Evolutionary conservation across 75 land plant genomes (phyloP).

Genomic region (Pinus taeda): DNA sequence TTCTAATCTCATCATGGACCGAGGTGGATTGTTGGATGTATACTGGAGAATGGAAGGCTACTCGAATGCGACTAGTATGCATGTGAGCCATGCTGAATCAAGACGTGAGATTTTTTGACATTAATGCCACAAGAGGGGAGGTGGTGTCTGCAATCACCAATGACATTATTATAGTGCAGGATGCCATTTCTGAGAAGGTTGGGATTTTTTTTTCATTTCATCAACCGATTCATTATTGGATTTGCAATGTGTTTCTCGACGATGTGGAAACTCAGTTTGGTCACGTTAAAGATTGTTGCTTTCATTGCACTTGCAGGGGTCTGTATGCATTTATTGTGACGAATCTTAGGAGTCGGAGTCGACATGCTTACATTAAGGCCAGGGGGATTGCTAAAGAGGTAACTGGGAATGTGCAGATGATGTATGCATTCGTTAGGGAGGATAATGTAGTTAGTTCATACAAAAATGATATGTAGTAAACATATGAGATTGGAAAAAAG

Average conservation of each 20-base stretch:
- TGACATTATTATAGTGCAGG: slow-evolving; percentile 71
- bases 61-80: slow-evolving; percentile 68
- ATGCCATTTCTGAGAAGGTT: slow-evolving; percentile 89
- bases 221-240: slow-evolving; percentile 74
- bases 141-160: slow-evolving; percentile 63
- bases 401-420: no score
- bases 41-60: slow-evolving; percentile 81
- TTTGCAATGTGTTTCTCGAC: slow-evolving; percentile 74
- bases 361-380: slow-evolving; percentile 63
- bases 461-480: slow-evolving; percentile 47
- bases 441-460: slow-evolving; percentile 57
- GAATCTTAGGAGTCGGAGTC: slow-evolving; percentile 64
- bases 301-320: slow-evolving; percentile 87
- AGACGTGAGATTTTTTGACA: slow-evolving; percentile 82
- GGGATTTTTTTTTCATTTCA: slow-evolving; percentile 75
- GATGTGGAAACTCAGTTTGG: slow-evolving; percentile 88
- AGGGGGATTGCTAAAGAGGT: not conserved
- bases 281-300: slow-evolving; percentile 82
- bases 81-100: slow-evolving; percentile 62
- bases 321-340: slow-evolving; percentile 66
- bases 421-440: slow-evolving; percentile 82
- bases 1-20: slow-evolving; percentile 71
- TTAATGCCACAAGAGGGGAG: slow-evolving; percentile 59
- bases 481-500: slow-evolving; percentile 73
- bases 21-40: slow-evolving; percentile 98